phyloP scores from a whole-genome alignment of 2,329 filamentous ascomycete species.

The Atkinsonella hypoxylon region DNA sequence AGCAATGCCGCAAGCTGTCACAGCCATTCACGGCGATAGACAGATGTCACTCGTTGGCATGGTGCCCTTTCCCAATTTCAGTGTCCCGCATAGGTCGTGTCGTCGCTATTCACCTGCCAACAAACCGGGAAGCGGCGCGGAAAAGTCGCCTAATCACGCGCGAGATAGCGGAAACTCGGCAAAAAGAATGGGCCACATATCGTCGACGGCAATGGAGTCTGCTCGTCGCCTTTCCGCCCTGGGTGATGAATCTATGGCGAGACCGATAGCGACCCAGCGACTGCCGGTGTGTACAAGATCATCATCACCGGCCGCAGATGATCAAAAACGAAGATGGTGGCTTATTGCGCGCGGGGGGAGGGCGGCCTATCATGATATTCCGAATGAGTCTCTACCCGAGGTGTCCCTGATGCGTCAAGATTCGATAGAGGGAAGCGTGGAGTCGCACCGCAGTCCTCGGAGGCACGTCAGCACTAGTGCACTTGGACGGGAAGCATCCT shows the following conservation, averaged over 20 bases:
- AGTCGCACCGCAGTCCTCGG: slow-evolving; percentile 2
- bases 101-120: slow-evolving; percentile 33
- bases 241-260: slow-evolving; percentile 27
- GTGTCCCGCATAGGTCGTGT: slow-evolving; percentile 33
- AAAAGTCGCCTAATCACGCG: slow-evolving; percentile 4
- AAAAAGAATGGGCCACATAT: slow-evolving; percentile 17
- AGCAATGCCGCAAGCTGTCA: slow-evolving; percentile 8
- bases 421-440: not conserved
- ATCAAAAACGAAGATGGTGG: not conserved
- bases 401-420: not conserved
- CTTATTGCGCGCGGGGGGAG: slow-evolving; percentile 2
- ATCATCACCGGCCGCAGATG: not conserved
- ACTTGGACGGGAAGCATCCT: not conserved
- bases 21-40: slow-evolving; percentile 4
- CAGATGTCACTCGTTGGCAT: slow-evolving; percentile 7
- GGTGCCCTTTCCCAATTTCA: slow-evolving; percentile 37
- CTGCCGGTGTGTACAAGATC: not conserved
- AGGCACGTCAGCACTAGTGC: slow-evolving; percentile 5
- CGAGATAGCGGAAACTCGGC: slow-evolving; percentile 1
- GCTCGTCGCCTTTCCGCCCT: slow-evolving; percentile 43
- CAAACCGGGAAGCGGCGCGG: slow-evolving; percentile 12
- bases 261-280: slow-evolving; percentile 2
- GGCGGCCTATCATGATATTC: not conserved
- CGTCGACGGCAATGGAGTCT: slow-evolving; percentile 34
- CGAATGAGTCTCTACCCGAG: not conserved